These are phyloP conservation scores for Cornus controversa DNA, from an alignment of 148 eudicot species.

Conservation along the genomic window DNA sequence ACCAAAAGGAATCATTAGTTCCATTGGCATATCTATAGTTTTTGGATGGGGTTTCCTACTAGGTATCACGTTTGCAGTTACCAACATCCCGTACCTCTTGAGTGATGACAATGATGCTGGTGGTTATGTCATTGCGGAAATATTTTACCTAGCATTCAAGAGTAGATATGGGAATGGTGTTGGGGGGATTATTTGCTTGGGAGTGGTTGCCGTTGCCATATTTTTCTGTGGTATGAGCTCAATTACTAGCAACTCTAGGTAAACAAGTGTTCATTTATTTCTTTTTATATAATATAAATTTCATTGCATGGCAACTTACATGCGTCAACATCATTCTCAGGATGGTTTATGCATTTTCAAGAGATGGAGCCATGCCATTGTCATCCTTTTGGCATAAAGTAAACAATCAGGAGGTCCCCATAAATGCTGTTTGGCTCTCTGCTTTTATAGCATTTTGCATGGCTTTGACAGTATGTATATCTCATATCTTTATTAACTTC, in stretches of 20 bases:
- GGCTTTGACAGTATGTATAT: slow-evolving; percentile 86
- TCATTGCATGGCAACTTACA: neutral
- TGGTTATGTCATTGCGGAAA: slow-evolving; percentile 91
- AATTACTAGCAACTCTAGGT: slow-evolving; percentile 97
- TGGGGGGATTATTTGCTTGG: slow-evolving; percentile 87
- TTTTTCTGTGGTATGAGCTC: slow-evolving; percentile 97
- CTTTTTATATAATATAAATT: neutral
- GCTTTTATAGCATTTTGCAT: slow-evolving; percentile 83
- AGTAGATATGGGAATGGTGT: slow-evolving; percentile 74
- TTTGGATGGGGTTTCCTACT: slow-evolving; percentile 96
- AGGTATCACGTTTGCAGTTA: slow-evolving; percentile 94
- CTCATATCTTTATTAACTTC: neutral
- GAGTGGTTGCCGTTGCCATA: slow-evolving; percentile 80
- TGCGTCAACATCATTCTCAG: slow-evolving; percentile 27
- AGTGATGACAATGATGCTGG: slow-evolving; percentile 74
- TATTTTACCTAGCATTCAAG: slow-evolving; percentile 81
- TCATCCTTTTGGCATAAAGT: slow-evolving; percentile 91
- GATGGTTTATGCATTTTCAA: slow-evolving; percentile 96
- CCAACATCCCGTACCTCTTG: slow-evolving; percentile 72
- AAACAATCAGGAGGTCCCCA: slow-evolving; percentile 81
- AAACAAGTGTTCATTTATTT: slow-evolving; percentile 14
- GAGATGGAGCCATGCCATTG: slow-evolving; percentile 98
- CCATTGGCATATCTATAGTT: slow-evolving; percentile 84
- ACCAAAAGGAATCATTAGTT: slow-evolving; percentile 88
- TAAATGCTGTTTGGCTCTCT: slow-evolving; percentile 92